Conservation (phyloP, 768 basidiomycete species). For the Gymnopilus junonius region DNA sequence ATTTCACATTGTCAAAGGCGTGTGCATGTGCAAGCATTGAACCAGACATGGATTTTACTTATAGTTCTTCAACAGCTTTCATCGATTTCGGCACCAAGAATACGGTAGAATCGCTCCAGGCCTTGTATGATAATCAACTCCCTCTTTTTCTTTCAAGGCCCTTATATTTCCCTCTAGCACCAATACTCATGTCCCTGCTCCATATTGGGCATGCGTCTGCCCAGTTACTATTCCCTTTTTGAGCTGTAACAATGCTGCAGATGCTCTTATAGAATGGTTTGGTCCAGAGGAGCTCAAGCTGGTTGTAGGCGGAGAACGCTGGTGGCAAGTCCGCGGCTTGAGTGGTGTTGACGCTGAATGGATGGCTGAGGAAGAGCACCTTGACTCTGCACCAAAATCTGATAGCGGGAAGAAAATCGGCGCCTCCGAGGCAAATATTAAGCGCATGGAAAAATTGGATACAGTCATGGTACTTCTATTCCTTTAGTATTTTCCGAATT, state of each 20-base stretch:
- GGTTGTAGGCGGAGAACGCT: constrained; percentile 76
- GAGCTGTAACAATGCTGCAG: constrained; percentile 65
- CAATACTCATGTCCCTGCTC: constrained; percentile 72
- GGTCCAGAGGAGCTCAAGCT: constrained; percentile 69
- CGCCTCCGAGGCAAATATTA: constrained; percentile 42
- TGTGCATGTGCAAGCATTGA: constrained; percentile 18
- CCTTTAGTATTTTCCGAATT: background rate
- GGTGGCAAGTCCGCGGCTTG: constrained; percentile 84
- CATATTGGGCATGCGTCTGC: constrained; percentile 65
- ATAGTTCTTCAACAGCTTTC: constrained; percentile 45
- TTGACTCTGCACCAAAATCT: constrained; percentile 27
- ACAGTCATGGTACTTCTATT: constrained; percentile 51
- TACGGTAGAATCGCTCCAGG: constrained; percentile 74
- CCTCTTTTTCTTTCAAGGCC: background rate
- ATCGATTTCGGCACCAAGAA: constrained; percentile 66
- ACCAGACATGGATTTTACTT: background rate
- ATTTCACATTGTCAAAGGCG: constrained; percentile 69
- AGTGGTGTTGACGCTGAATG: constrained; percentile 71
- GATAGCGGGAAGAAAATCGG: constrained; percentile 36
- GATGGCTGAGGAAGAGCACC: constrained; percentile 56
- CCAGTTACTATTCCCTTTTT: constrained; percentile 60
- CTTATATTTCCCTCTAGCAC: constrained; percentile 40
- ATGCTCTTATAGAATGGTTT: constrained; percentile 69
- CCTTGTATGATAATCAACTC: constrained; percentile 47
- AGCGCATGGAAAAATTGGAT: constrained; percentile 58